Base-by-base conservation (phyloP, 768 basidiomycete species). In the Tricholoma hemisulphureum region DNA sequence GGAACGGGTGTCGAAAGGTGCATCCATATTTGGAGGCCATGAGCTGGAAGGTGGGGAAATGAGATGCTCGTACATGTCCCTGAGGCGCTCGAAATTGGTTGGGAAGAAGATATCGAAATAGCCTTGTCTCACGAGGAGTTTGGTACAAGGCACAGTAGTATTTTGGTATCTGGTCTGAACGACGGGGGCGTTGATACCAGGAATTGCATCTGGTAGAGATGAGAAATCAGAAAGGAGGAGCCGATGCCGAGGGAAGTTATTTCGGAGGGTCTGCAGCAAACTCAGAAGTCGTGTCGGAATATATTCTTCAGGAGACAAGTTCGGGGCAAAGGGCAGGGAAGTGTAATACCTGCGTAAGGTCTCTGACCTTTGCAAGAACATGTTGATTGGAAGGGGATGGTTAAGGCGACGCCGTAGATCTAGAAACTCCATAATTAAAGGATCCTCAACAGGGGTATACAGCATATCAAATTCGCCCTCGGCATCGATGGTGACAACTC, bases 41-140 rank as follows among this genome's bases (percentile, higher is more conserved):
- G 71, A 62, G 45, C 31, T 56, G 21, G 65, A 66, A 3, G 87
- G 84, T 65, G 84, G 82, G 34, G 86, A 82, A 58, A 98, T 83
- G 55, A 88, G 81, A 62, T 85, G 79, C 67, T 95, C 91, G 73
- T 98, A 98, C 84, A 95, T 91, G 69, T 96, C 93, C 48, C 91
- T 79, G 54, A 98, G 79, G 20, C 80, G 81, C 53, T 83, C 83
- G 62, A 98, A 98, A 69, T 92, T 78, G 11, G 96, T 98, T 9
- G 97, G 97, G 77, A 99, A 99, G 77, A 99, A 93, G 59, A 98
- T 98, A 71, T 99, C 97, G 71, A 99, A 99, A 75, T 87, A 95
- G 7, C 97, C 97, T 67, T 91, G 96, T 65, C 87, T 87, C 58
- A 99, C 97, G 64, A 96, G 85, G 56, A 97, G 81, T 13, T 92